These are phyloP conservation scores for Dictyostelium citrinum DNA, from an alignment of 78 protist species.

Conservation along the genomic window DNA sequence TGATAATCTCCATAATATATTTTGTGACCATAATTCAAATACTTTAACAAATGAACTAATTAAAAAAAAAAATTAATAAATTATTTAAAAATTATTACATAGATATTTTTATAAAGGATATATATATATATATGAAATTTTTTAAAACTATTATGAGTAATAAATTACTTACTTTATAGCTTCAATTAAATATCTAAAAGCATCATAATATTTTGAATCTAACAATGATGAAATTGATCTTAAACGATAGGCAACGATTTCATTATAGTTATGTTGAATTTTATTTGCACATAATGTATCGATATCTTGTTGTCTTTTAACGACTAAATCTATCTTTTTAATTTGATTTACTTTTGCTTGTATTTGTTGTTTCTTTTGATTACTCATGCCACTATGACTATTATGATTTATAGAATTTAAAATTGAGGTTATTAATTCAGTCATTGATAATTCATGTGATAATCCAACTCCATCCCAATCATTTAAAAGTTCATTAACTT, in stretches of 20 bases:
- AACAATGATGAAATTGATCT: slow-evolving; percentile 12
- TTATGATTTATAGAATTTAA: neutral
- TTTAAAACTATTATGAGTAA: no score
- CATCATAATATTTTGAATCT: slow-evolving; percentile 24
- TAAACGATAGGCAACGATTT: neutral
- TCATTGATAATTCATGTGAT: slow-evolving; percentile 9
- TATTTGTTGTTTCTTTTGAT: neutral
- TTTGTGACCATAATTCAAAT: slow-evolving; percentile 45
- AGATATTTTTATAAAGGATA: neutral
- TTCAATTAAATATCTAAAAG: slow-evolving; percentile 51
- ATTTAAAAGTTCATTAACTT: slow-evolving; percentile 19
- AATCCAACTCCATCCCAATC: slow-evolving; percentile 20
- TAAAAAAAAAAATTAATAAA: neutral
- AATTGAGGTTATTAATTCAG: neutral
- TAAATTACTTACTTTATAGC: slow-evolving; percentile 29
- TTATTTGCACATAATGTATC: slow-evolving; percentile 17
- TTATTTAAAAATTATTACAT: neutral
- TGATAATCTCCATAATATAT: slow-evolving; percentile 24
- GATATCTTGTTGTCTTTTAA: neutral
- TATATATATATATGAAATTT: no score
- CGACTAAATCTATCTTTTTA: neutral
- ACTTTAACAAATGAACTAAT: slow-evolving; percentile 41
- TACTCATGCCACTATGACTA: neutral
- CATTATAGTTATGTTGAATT: slow-evolving; percentile 7
- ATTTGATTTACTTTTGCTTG: neutral